Evolutionary conservation across 805 yeast genomes (phyloP).

Genomic region (Wickerhamiella azymoides): DNA sequence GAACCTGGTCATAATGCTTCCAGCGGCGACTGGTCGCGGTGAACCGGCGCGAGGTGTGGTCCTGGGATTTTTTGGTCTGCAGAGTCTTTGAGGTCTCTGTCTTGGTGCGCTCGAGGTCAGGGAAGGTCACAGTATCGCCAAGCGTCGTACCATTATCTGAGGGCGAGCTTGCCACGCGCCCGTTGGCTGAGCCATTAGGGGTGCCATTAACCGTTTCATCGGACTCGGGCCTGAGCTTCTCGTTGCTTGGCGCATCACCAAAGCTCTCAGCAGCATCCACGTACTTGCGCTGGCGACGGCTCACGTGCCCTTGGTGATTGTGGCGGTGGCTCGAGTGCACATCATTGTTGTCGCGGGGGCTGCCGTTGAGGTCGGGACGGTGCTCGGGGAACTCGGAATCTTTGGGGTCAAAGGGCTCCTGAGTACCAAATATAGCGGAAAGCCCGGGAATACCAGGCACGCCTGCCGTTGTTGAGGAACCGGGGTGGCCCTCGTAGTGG

Average conservation of each 20-base stretch:
- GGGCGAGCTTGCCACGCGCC: background rate
- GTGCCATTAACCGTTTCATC: background rate
- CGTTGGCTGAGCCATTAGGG: background rate
- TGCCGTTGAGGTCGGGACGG: background rate
- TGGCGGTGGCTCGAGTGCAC: background rate
- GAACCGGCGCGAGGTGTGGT: background rate
- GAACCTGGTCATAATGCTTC: constrained; percentile 33
- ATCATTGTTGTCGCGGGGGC: background rate
- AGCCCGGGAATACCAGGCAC: constrained; percentile 11
- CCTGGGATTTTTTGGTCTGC: background rate
- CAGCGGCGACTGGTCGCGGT: constrained; percentile 15
- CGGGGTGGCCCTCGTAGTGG: constrained; percentile 1
- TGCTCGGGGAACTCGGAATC: constrained; percentile 4
- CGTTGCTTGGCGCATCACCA: background rate
- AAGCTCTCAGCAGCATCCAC: background rate
- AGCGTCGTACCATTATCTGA: background rate
- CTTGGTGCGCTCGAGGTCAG: background rate
- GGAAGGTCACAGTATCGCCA: background rate
- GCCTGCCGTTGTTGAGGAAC: constrained; percentile 9
- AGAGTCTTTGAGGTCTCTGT: background rate
- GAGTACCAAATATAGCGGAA: background rate
- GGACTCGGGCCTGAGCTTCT: background rate
- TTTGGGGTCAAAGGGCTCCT: constrained; percentile 7
- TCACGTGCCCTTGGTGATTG: too few relatives aligned
- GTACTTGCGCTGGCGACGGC: too few relatives aligned